Percentiles rank a stretch among this genome's conserved stretches.
Evolutionary conservation across 2,329 filamentous ascomycete species (phyloP).

Genomic region (Clarireedia paspali): DNA sequence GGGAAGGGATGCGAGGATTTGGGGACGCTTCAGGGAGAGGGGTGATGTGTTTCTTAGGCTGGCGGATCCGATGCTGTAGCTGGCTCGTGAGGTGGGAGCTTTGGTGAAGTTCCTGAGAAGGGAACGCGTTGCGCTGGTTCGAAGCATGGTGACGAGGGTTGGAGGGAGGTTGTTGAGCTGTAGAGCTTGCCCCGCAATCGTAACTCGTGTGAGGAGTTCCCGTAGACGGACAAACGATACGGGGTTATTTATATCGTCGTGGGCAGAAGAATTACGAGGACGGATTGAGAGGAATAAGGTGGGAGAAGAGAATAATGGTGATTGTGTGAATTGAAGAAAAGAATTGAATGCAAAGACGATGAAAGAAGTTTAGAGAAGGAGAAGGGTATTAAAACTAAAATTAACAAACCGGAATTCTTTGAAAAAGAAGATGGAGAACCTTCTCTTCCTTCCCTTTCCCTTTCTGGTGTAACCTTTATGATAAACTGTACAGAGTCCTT

Average conservation of each 20-base stretch:
- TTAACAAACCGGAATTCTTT: neutral
- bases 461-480: neutral
- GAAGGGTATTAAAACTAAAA: neutral
- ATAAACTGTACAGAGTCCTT: neutral
- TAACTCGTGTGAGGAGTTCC: neutral
- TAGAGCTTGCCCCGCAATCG: slow-evolving; percentile 21
- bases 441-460: neutral
- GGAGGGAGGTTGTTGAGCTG: neutral
- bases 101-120: slow-evolving; percentile 25
- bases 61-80: slow-evolving; percentile 22
- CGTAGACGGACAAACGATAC: neutral
- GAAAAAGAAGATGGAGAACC: neutral
- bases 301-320: neutral
- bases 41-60: slow-evolving; percentile 16
- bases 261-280: neutral
- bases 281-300: neutral
- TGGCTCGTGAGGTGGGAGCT: slow-evolving; percentile 17
- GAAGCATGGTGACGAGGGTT: slow-evolving; percentile 25
- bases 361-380: neutral
- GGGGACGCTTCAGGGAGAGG: slow-evolving; percentile 21
- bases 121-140: slow-evolving; percentile 24
- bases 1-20: slow-evolving; percentile 11
- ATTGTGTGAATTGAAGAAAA: neutral
- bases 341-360: neutral
- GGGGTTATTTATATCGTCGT: neutral